Base-by-base conservation (phyloP, 2,329 filamentous ascomycete genomes). In the Fusarium nelsonii region DNA sequence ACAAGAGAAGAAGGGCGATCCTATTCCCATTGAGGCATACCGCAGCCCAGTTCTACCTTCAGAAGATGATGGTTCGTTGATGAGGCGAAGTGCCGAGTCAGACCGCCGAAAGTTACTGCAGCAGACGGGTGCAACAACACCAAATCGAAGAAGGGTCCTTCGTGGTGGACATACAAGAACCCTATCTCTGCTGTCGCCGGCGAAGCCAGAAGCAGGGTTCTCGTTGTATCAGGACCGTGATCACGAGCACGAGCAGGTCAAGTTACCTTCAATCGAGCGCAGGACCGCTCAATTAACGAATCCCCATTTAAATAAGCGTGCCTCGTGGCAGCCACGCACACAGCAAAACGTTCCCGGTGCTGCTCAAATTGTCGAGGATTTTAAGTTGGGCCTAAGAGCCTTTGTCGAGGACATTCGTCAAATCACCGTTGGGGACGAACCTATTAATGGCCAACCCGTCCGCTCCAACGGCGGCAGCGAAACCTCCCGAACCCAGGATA, bases 351-450 rank as follows among this genome's bases (percentile, higher is more conserved):
- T 76, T 14, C 75, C 81, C 1, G 84, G 78, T 43, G 80, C 88
- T 62, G 94, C 94, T 76, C 92, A 96, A 78, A 90, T 97, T 79
- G 92, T 94, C 16, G 91, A 92, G 63, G 96, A 97, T 79, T 90
- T 99, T 78, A 93, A 91, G 77, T 89, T 96, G 52, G 95, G 96
- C 3, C 82, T 99, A 49, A 94, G 92, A 89, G 97, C 93, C 2
- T 99, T 99, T 79, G 89, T 97, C 63, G 96, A 98, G 78, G 96
- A 99, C 76, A 89, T 99, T 48, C 88, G 94, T 70, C 96, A 98
- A 80, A 97, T 95, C 15, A 97, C 96, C 0, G 94, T 99, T 8
- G 96, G 96, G 26, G 96, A 99, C 56, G 96, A 99, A 81, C 92
- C 90, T 16, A 88, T 93, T 67, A 89, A 84, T 63, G 90, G 88